Evolutionary conservation across 768 basidiomycete genomes (phyloP).

Genomic region (Russula sp.): DNA sequence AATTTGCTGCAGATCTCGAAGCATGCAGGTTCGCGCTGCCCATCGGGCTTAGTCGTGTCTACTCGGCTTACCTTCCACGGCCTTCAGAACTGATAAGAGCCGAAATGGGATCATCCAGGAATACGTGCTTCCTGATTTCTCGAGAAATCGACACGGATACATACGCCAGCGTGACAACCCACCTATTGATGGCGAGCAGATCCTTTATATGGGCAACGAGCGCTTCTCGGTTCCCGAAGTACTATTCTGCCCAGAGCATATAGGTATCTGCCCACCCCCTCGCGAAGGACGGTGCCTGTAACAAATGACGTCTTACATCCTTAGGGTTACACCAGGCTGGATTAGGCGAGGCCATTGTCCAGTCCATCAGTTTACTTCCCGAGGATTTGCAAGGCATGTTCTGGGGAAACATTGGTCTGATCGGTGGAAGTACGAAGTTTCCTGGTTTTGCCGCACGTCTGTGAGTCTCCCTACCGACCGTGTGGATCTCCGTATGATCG

Average conservation of each 20-base stretch:
- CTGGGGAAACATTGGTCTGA: slow-evolving; percentile 88
- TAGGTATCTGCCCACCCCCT: slow-evolving; percentile 51
- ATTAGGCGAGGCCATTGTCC: slow-evolving; percentile 65
- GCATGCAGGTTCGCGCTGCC: slow-evolving; percentile 57
- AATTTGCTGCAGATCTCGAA: slow-evolving; percentile 71
- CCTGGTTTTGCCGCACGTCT: slow-evolving; percentile 68
- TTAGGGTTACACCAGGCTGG: slow-evolving; percentile 78
- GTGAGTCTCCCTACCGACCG: slow-evolving; percentile 43
- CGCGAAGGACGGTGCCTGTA: background rate
- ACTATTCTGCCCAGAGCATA: slow-evolving; percentile 84
- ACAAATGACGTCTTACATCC: slow-evolving; percentile 1
- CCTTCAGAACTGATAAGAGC: slow-evolving; percentile 45
- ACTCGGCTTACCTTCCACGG: slow-evolving; percentile 6
- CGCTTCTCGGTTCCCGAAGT: slow-evolving; percentile 90
- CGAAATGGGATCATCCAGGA: slow-evolving; percentile 72
- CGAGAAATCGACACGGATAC: slow-evolving; percentile 54
- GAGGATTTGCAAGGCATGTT: slow-evolving; percentile 86
- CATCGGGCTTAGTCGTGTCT: slow-evolving; percentile 6
- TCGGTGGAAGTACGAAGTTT: slow-evolving; percentile 78
- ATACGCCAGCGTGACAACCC: slow-evolving; percentile 50
- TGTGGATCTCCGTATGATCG: background rate
- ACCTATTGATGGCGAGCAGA: slow-evolving; percentile 51
- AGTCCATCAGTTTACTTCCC: slow-evolving; percentile 71
- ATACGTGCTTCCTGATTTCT: slow-evolving; percentile 87
- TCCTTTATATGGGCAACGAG: slow-evolving; percentile 86